Evolutionary conservation across 2,329 filamentous ascomycete species (phyloP), one percentile per base, ranked within the genome.

Genomic region (Helminthosporium solani): DNA sequence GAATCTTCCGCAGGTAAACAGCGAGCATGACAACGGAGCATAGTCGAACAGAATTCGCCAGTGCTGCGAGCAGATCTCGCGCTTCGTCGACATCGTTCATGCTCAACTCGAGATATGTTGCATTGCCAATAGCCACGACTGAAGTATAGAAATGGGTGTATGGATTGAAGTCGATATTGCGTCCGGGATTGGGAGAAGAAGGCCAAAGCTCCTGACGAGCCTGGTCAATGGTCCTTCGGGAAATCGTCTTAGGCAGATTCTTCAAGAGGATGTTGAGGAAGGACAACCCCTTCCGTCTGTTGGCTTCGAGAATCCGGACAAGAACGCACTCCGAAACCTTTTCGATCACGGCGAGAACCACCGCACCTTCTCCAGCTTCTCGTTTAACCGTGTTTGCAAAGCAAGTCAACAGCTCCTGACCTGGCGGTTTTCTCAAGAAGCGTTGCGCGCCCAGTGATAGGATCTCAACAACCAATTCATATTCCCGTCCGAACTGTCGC

Each of bases 201-300:
- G 83, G 83, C 85, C 86, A 90, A 0, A 91, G 72, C n/a, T 77
- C 78, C 40, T 81, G 80, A 40, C 81, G 77, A 42, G 82, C 84
- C 42, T 81, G 78, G 46, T 90, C 86, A 3, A 90, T 40, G 5
- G 46, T 47, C n/a, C 66, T 58, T 15, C 66, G 60, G 38, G 80
- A 48, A 75, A 79, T 4, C 72, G 73, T 60, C 47, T 31, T 72
- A 6, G 66, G 69, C 25, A 73, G 68, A 15, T 52, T 63, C 14
- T 52, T 52, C 23, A 65, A 54, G 12, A 75, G 66, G 27, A 73
- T 56, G 30, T 66, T 68, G 40, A 70, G 61, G 8, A 57, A 68
- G 1, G 60, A 42, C 27, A 67, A 37, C 30, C 58, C 57, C 7
- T 39, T 47, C 11, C 25, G 28, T 31, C 54, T 51, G 12, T 57